Conservation (phyloP, 2,329 filamentous ascomycete species). For the Neofusicoccum cordaticola region DNA sequence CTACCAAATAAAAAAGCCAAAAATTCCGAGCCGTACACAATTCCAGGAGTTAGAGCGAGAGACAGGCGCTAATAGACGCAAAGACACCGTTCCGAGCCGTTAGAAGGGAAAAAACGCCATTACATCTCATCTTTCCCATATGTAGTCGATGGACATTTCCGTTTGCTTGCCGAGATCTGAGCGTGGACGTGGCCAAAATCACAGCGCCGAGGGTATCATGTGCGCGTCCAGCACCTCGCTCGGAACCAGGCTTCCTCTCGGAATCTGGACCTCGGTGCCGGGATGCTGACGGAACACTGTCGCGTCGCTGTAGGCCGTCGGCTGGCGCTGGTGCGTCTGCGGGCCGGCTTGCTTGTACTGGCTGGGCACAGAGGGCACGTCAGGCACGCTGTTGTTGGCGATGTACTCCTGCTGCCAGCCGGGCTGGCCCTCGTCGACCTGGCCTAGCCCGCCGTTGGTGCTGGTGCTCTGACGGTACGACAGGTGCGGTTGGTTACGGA, state of each 20-base stretch:
- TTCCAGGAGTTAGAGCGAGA: neutral
- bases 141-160: neutral
- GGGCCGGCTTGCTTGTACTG: neutral
- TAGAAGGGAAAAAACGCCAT: neutral
- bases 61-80: neutral
- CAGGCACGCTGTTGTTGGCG: neutral
- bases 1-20: too few relatives aligned
- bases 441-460: constrained; percentile 5
- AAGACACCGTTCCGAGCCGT: neutral
- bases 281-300: constrained; percentile 40
- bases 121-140: neutral
- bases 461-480: constrained; percentile 8
- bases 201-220: constrained; percentile 21
- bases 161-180: neutral
- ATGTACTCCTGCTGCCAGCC: neutral
- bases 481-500: constrained; percentile 29
- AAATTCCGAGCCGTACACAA: too few relatives aligned
- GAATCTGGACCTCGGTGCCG: constrained; percentile 39
- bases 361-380: constrained; percentile 14
- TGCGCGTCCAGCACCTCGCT: constrained; percentile 37
- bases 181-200: neutral
- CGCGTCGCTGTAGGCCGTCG: constrained; percentile 22
- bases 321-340: neutral
- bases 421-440: constrained; percentile 3
- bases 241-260: constrained; percentile 35